A percentile compares a stretch with the other conserved stretches of the same genome.
Evolutionary conservation across 805 yeast species (phyloP).

Genomic region (Candida alai): DNA sequence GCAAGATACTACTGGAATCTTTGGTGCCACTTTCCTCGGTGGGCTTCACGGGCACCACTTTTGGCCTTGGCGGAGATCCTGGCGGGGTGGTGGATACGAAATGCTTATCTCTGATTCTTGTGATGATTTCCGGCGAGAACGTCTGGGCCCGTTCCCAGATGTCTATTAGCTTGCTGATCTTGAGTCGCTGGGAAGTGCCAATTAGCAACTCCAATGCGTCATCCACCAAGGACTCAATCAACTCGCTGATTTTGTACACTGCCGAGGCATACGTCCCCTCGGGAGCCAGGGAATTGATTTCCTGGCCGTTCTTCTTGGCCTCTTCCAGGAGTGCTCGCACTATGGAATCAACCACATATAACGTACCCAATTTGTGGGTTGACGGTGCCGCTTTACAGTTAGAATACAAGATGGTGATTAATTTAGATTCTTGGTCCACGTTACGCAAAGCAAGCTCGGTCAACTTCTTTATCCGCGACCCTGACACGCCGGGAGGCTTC

Average conservation of each 20-base stretch:
- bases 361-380: conserved; percentile 82
- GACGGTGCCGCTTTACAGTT: conserved; percentile 71
- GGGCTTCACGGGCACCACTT: conserved; percentile 22
- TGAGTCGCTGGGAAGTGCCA: conserved; percentile 55
- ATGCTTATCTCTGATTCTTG: conserved; percentile 53
- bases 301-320: conserved; percentile 54
- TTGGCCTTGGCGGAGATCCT: conserved; percentile 47
- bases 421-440: conserved; percentile 52
- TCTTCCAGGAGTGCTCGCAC: conserved; percentile 81
- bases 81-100: conserved; percentile 70
- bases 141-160: conserved; percentile 90
- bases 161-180: conserved; percentile 78
- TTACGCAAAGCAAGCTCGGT: conserved; percentile 74
- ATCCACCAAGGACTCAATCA: conserved; percentile 60
- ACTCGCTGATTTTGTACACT: conserved; percentile 56
- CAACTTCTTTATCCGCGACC: conserved; percentile 85
- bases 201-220: conserved; percentile 56
- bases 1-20: conserved; percentile 62
- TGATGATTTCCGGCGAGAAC: conserved; percentile 56
- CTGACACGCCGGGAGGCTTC: conserved; percentile 91
- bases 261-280: conserved; percentile 77
- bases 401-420: conserved; percentile 56
- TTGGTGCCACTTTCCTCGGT: conserved; percentile 13
- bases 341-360: conserved; percentile 89
- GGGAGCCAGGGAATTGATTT: conserved; percentile 46